These are phyloP conservation scores for Tolypocladium endophyticum DNA, from an alignment of 2,329 filamentous ascomycete genomes.

Conservation along the genomic window DNA sequence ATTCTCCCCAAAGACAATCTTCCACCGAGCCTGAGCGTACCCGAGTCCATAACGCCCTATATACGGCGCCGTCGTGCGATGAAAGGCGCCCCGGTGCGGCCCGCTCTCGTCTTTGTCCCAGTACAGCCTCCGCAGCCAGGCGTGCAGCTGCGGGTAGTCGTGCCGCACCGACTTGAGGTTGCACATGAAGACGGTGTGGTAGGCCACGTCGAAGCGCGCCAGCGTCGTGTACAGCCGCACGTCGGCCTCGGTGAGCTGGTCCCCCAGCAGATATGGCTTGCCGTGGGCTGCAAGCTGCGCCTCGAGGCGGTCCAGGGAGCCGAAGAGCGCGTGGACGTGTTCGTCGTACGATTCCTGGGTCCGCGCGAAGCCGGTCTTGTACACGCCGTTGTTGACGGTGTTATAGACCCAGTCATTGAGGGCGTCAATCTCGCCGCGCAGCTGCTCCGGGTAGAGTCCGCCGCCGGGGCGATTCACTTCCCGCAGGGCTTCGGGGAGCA, in stretches of 20 bases:
- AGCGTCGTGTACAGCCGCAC: constrained; percentile 58
- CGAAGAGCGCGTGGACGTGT: constrained; percentile 49
- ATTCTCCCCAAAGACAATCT: constrained; percentile 14
- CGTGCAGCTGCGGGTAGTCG: constrained; percentile 56
- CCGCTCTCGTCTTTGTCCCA: constrained; percentile 42
- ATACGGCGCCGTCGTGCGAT: constrained; percentile 54
- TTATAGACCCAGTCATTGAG: constrained; percentile 59
- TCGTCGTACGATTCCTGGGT: constrained; percentile 57
- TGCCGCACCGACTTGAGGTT: constrained; percentile 53
- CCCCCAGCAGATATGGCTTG: constrained; percentile 51
- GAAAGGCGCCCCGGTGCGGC: constrained; percentile 45
- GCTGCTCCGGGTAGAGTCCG: constrained; percentile 44
- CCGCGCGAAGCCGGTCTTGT: constrained; percentile 53
- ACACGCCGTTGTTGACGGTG: constrained; percentile 38
- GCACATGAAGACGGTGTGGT: constrained; percentile 55
- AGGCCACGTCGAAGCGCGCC: constrained; percentile 58
- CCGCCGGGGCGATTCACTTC: constrained; percentile 38
- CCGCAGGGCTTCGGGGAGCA: constrained; percentile 40
- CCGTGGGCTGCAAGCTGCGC: constrained; percentile 31
- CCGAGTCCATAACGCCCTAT: constrained; percentile 17
- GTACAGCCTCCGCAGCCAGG: constrained; percentile 59
- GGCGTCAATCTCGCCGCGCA: constrained; percentile 48
- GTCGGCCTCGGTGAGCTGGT: constrained; percentile 57
- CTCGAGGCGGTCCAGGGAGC: constrained; percentile 54
- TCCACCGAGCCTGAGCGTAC: constrained; percentile 15